phyloP scores from a whole-genome alignment of 352 stramenopile species.

The Albugo laibachii region DNA sequence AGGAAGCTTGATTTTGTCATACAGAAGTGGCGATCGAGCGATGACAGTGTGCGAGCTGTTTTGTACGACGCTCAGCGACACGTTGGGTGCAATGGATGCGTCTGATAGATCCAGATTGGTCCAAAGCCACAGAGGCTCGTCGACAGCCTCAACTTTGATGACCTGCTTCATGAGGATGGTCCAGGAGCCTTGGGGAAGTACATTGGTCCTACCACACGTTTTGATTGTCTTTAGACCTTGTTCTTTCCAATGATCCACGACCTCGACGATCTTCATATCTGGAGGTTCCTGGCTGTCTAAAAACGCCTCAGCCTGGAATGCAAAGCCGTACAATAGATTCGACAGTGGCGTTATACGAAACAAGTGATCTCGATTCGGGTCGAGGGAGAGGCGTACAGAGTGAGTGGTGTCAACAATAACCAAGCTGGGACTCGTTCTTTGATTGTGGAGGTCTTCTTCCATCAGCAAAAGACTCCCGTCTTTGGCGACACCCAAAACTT shows the following conservation, averaged over 20 bases:
- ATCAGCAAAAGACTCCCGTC: background rate
- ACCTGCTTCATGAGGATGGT: constrained; percentile 41
- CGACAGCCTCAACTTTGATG: constrained; percentile 15
- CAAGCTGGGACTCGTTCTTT: constrained; percentile 5
- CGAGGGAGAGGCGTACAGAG: constrained; percentile 11
- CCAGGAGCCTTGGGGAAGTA: constrained; percentile 23
- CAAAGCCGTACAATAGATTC: constrained; percentile 29
- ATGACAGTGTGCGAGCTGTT: constrained; percentile 12
- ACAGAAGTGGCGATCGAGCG: too few relatives aligned
- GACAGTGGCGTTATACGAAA: constrained; percentile 30
- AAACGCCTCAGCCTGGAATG: constrained; percentile 23
- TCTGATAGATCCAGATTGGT: constrained; percentile 44
- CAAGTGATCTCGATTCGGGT: constrained; percentile 6
- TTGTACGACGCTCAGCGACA: constrained; percentile 31
- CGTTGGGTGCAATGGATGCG: constrained; percentile 15
- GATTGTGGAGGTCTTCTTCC: background rate
- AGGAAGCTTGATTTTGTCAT: too few relatives aligned
- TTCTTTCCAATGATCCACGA: too few relatives aligned
- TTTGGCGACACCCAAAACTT: background rate
- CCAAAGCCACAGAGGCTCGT: constrained; percentile 13
- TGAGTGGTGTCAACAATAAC: background rate
- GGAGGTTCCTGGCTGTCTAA: too few relatives aligned
- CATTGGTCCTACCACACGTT: background rate
- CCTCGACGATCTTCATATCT: too few relatives aligned
- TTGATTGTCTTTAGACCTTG: too few relatives aligned